Conservation (phyloP, 345 rosid species). For the Populus ilicifolia region DNA sequence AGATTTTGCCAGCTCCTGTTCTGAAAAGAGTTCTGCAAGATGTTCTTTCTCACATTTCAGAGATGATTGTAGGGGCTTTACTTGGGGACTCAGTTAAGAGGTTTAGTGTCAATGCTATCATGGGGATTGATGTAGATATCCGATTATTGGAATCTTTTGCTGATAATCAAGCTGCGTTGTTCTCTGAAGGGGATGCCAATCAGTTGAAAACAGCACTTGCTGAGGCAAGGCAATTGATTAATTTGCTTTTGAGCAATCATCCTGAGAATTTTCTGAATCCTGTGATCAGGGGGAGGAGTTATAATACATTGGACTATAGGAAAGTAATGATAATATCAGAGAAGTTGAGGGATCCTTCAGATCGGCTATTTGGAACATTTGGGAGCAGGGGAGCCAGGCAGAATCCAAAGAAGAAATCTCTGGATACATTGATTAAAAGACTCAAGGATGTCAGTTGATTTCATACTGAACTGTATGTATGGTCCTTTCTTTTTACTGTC, state of each 20-base stretch:
- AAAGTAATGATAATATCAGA: conserved; percentile 75
- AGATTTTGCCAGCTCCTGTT: conserved; percentile 75
- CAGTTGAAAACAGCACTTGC: conserved; percentile 78
- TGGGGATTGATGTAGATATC: conserved; percentile 78
- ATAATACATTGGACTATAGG: conserved; percentile 68
- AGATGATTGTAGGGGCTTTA: conserved; percentile 61
- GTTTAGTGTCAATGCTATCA: conserved; percentile 69
- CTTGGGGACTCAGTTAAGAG: conserved; percentile 78
- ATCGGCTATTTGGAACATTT: conserved; percentile 83
- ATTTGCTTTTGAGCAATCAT: conserved; percentile 78
- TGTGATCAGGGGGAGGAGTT: conserved; percentile 87
- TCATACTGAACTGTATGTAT: conserved; percentile 21
- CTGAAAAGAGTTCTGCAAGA: conserved; percentile 76
- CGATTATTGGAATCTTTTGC: conserved; percentile 82
- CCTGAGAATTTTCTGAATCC: conserved; percentile 86
- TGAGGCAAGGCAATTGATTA: conserved; percentile 77
- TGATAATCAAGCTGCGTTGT: conserved; percentile 59
- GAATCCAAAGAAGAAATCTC: conserved; percentile 89
- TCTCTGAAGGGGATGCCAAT: conserved; percentile 69
- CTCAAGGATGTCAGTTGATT: conserved; percentile 83
- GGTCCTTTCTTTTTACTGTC: conserved; percentile 19
- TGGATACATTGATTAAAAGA: conserved; percentile 81
- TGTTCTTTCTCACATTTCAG: conserved; percentile 85
- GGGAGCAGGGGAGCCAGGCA: conserved; percentile 82
- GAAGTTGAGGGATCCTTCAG: conserved; percentile 87